These are phyloP conservation scores for Lycium ferocissimum DNA, from an alignment of 257 asterid genomes.

Conservation along the genomic window DNA sequence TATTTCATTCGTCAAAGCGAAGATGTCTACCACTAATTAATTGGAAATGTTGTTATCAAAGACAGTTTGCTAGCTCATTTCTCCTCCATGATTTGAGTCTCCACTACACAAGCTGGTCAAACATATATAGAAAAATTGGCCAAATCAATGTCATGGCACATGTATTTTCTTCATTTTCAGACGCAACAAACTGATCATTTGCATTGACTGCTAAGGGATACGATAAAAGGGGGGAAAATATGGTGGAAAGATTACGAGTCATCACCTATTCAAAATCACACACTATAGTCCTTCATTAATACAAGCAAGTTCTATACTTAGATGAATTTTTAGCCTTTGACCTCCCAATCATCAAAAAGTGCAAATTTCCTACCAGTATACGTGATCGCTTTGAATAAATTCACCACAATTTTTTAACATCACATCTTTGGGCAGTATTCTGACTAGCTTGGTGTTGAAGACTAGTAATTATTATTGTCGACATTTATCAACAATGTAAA, in stretches of 20 bases:
- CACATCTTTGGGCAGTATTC: background rate
- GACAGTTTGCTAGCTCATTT: background rate
- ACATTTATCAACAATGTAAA: too few species aligned
- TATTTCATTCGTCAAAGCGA: constrained; percentile 27
- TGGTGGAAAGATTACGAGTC: background rate
- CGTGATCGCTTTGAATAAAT: background rate
- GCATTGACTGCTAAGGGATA: background rate
- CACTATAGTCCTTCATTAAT: background rate
- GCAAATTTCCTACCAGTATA: background rate
- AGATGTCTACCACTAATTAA: constrained; percentile 25
- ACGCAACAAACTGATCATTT: constrained; percentile 24
- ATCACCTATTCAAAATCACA: background rate
- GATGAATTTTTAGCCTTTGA: background rate
- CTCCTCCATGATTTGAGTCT: background rate
- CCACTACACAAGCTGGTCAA: constrained; percentile 24
- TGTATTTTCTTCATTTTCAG: background rate
- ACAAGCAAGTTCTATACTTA: background rate
- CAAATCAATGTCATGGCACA: background rate
- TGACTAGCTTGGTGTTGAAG: background rate
- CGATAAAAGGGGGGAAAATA: background rate
- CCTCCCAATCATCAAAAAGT: background rate
- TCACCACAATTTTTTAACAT: background rate
- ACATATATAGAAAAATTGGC: background rate
- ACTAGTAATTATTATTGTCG: background rate
- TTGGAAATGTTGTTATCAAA: constrained; percentile 27